Percentiles rank a stretch among this genome's conserved stretches.
Conservation (phyloP, 106 monocot genomes). For the Amphibolis antarctica region DNA sequence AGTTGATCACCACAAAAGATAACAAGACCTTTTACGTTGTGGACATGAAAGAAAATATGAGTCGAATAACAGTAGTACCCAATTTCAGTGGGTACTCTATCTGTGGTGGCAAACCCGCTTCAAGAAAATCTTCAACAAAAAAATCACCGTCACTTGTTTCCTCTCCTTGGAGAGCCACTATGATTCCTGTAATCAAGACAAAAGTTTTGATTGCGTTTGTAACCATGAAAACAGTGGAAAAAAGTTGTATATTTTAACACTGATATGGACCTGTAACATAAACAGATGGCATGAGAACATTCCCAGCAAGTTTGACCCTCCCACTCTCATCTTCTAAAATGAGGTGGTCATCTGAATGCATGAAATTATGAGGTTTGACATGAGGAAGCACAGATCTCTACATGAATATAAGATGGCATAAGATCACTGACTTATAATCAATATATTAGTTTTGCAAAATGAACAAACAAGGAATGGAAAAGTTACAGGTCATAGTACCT, state of each 20-base stretch:
- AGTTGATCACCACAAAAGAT: background rate
- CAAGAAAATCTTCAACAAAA: slow-evolving; percentile 74
- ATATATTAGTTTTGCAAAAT: background rate
- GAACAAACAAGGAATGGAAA: background rate
- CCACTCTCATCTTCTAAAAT: slow-evolving; percentile 98
- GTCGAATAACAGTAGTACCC: slow-evolving; percentile 20
- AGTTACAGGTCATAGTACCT: slow-evolving; percentile 32
- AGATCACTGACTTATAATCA: background rate
- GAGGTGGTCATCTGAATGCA: slow-evolving; percentile 91
- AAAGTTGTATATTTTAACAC: background rate
- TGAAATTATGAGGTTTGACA: slow-evolving; percentile 91
- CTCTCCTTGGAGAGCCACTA: slow-evolving; percentile 70
- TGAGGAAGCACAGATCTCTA: slow-evolving; percentile 79
- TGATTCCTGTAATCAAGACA: slow-evolving; percentile 41
- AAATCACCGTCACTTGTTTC: slow-evolving; percentile 87
- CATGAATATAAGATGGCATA: background rate
- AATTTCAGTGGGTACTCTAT: slow-evolving; percentile 14
- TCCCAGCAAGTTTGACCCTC: slow-evolving; percentile 79
- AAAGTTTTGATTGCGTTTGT: background rate
- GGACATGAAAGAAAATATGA: background rate
- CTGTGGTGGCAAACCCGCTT: slow-evolving; percentile 79
- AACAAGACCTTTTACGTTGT: background rate
- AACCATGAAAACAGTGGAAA: too few species aligned
- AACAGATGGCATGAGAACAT: slow-evolving; percentile 36
- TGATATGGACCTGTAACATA: slow-evolving; percentile 62